Conservation (phyloP, 805 yeast genomes). For the Deakozyma indianensis region DNA sequence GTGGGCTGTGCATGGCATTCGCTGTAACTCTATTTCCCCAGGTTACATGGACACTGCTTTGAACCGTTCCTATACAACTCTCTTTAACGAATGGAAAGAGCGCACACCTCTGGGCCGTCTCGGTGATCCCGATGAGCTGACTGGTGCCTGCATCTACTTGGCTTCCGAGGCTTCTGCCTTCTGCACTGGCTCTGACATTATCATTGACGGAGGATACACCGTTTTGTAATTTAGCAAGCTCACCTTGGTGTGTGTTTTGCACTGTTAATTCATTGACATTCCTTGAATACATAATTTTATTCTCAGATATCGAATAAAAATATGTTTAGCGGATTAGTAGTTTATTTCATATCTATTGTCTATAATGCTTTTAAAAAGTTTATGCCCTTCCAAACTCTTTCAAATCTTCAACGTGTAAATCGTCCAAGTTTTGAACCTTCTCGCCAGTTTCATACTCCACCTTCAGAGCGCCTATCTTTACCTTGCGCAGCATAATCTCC, state of each 20-base stretch:
- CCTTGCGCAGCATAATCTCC: neutral
- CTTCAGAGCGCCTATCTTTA: neutral
- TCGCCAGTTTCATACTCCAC: neutral
- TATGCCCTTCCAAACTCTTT: neutral
- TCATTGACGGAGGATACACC: slow-evolving; percentile 49
- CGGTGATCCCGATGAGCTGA: slow-evolving; percentile 58
- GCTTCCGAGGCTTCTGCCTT: slow-evolving; percentile 42
- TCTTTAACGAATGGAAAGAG: slow-evolving; percentile 42
- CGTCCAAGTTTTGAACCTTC: neutral
- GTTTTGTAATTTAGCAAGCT: slow-evolving; percentile 14
- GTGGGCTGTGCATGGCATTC: slow-evolving; percentile 55
- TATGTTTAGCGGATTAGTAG: too few relatives aligned
- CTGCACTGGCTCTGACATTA: slow-evolving; percentile 54
- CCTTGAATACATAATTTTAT: too few relatives aligned
- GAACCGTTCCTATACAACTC: slow-evolving; percentile 42
- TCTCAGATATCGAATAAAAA: too few relatives aligned
- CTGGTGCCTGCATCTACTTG: slow-evolving; percentile 49
- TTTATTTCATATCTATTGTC: too few relatives aligned
- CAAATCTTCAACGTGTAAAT: neutral
- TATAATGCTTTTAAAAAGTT: too few relatives aligned
- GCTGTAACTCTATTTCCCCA: slow-evolving; percentile 55
- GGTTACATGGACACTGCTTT: slow-evolving; percentile 61
- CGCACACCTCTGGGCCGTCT: slow-evolving; percentile 55
- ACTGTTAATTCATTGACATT: too few relatives aligned
- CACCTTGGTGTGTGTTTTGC: neutral